Conservation (phyloP, 441 rosid species). For the Syzygium malaccense region DNA sequence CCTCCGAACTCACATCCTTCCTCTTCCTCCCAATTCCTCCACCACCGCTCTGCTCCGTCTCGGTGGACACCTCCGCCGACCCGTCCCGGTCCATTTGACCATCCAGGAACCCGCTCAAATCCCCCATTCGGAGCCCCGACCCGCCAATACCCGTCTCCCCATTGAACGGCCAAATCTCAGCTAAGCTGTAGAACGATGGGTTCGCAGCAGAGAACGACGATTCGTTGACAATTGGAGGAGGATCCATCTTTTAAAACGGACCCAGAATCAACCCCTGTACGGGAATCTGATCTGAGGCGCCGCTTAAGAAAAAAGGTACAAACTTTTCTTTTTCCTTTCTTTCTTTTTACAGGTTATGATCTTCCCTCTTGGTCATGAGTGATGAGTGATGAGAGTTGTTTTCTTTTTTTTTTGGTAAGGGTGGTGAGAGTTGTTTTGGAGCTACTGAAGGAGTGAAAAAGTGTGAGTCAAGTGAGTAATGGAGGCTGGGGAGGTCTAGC, state of each 20-base stretch:
- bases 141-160: conserved; percentile 26
- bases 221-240: conserved; percentile 10
- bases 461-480: not conserved
- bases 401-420: too few species aligned
- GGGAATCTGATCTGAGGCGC: not conserved
- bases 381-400: not conserved
- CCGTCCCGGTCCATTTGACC: conserved; percentile 27
- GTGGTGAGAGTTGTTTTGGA: not conserved
- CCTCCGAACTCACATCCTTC: not conserved
- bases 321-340: not conserved
- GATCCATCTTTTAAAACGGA: not conserved
- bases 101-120: conserved; percentile 37
- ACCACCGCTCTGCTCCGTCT: conserved; percentile 2
- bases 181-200: conserved; percentile 9
- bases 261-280: not conserved
- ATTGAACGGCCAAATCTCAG: conserved; percentile 5
- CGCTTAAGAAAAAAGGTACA: not conserved
- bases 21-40: conserved; percentile 3
- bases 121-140: conserved; percentile 53
- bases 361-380: not conserved
- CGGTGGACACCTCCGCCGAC: conserved; percentile 3
- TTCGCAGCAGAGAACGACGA: conserved; percentile 7
- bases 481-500: not conserved
- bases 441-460: not conserved
- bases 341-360: not conserved